These are phyloP conservation scores for Dactylellina cionopaga DNA, from an alignment of 2,329 filamentous ascomycete species.

Conservation along the genomic window DNA sequence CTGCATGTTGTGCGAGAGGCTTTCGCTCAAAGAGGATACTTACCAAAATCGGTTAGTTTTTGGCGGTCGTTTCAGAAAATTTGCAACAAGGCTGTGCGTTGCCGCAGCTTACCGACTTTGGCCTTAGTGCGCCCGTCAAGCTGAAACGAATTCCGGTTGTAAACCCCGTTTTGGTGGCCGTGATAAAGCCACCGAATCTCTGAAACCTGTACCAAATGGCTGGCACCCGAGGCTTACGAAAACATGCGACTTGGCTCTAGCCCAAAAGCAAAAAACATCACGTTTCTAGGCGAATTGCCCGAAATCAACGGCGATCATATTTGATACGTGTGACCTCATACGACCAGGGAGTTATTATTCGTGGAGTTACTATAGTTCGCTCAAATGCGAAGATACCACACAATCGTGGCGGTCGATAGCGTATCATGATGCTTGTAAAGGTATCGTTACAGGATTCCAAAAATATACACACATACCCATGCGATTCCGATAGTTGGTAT, in stretches of 20 bases:
- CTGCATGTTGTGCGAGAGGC: background rate
- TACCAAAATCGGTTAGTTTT: conserved; percentile 10
- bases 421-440: background rate
- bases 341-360: background rate
- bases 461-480: background rate
- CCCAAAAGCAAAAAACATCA: conserved; percentile 22
- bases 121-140: conserved; percentile 25
- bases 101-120: conserved; percentile 4
- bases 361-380: background rate
- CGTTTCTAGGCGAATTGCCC: conserved; percentile 6
- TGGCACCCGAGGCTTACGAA: conserved; percentile 25
- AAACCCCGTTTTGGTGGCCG: background rate
- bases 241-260: conserved; percentile 1
- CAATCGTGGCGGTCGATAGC: conserved; percentile 8
- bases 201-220: conserved; percentile 33
- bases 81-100: conserved; percentile 38
- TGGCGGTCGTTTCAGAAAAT: conserved; percentile 14
- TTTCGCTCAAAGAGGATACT: conserved; percentile 15
- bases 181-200: conserved; percentile 18
- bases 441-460: background rate
- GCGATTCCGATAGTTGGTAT: background rate
- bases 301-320: conserved; percentile 33
- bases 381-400: no score
- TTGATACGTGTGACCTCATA: conserved; percentile 1
- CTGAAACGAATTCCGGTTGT: conserved; percentile 34